phyloP scores from a whole-genome alignment of 208 protist genomes.

The Leishmania guyanensis region DNA sequence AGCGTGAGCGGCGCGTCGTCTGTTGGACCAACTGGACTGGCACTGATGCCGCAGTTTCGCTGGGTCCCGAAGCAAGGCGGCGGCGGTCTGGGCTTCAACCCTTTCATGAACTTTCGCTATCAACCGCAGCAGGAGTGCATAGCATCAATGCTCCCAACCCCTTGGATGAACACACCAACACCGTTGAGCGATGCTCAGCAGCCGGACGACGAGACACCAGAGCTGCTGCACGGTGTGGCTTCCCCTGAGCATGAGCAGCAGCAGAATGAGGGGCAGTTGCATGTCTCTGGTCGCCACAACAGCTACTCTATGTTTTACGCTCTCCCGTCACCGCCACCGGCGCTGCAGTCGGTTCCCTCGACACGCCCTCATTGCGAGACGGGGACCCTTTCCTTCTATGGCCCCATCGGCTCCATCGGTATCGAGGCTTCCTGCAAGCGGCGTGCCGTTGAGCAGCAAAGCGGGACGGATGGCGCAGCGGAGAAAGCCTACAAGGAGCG shows the following conservation, averaged over 20 bases:
- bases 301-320: conserved; percentile 15
- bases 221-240: not conserved
- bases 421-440: conserved; percentile 36
- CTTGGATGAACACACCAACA: not conserved
- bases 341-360: not conserved
- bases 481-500: conserved; percentile 34
- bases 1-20: conserved; percentile 21
- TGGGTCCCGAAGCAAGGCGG: conserved; percentile 41
- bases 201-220: not conserved
- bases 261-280: not conserved
- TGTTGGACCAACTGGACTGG: conserved; percentile 35
- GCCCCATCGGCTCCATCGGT: conserved; percentile 41
- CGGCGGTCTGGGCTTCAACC: conserved; percentile 36
- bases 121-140: no score
- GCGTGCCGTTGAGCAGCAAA: conserved; percentile 22
- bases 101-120: conserved; percentile 18
- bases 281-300: not conserved
- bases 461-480: conserved; percentile 27
- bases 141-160: no score
- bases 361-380: not conserved
- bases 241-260: not conserved
- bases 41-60: conserved; percentile 37
- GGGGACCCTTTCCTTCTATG: conserved; percentile 32
- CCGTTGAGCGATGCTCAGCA: not conserved
- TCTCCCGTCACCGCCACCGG: conserved; percentile 13